phyloP scores from a whole-genome alignment of 768 basidiomycete genomes.

The Roridomyces roridus region DNA sequence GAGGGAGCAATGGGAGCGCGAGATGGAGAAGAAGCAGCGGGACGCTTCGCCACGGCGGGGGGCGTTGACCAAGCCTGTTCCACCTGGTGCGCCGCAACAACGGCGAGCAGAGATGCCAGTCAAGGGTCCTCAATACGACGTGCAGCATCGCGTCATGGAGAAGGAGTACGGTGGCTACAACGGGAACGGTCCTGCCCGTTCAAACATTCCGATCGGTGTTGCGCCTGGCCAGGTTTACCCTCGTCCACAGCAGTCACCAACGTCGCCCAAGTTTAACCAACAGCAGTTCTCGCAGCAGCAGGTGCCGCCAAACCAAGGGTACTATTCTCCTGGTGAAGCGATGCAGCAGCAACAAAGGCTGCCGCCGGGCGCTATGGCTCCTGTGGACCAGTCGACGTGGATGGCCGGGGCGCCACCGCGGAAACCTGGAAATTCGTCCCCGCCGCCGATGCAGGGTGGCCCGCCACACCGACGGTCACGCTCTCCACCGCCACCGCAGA shows the following conservation, averaged over 20 bases:
- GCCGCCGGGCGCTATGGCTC: conserved; percentile 69
- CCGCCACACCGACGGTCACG: conserved; percentile 48
- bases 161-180: conserved; percentile 74
- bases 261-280: conserved; percentile 21
- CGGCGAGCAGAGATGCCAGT: conserved; percentile 87
- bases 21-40: conserved; percentile 61
- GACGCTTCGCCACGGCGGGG: conserved; percentile 57
- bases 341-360: conserved; percentile 46
- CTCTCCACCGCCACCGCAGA: conserved; percentile 56
- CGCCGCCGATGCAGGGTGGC: conserved; percentile 32
- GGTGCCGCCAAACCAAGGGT: conserved; percentile 39
- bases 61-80: conserved; percentile 71
- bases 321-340: conserved; percentile 40
- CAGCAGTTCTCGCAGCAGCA: conserved; percentile 14
- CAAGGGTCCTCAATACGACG: conserved; percentile 89
- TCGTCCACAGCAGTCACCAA: conserved; percentile 34
- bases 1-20: conserved; percentile 48
- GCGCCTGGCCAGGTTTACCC: conserved; percentile 36
- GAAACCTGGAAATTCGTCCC: conserved; percentile 34
- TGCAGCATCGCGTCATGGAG: conserved; percentile 93
- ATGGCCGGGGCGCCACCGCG: conserved; percentile 27
- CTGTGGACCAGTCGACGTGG: conserved; percentile 44
- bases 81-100: conserved; percentile 51
- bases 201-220: conserved; percentile 28
- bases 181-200: conserved; percentile 33